Percentiles rank a stretch among this genome's conserved stretches.
Conservation (phyloP, 371 early-diverging fungal genomes). For the Mortierella sp. region DNA sequence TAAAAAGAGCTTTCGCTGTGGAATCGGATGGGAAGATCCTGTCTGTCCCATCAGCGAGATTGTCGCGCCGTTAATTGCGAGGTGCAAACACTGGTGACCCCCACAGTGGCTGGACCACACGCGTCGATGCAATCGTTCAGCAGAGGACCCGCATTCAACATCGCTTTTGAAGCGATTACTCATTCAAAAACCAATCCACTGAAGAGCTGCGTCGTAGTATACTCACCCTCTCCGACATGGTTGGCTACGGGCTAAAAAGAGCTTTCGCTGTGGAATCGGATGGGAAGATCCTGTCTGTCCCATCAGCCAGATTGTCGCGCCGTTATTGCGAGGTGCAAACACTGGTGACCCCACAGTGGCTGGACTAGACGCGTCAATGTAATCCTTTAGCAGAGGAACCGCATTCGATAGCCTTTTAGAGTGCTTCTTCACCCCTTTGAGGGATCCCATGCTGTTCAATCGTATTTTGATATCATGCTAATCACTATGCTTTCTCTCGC, state of each 20-base stretch:
- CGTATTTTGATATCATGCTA: background rate
- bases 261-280: background rate
- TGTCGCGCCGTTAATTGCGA: too few relatives aligned
- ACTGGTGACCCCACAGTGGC: background rate
- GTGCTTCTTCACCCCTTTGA: background rate
- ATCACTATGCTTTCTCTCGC: background rate
- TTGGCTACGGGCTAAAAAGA: conserved; percentile 1
- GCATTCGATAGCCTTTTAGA: background rate
- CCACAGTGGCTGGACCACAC: too few relatives aligned
- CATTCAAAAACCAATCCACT: too few relatives aligned
- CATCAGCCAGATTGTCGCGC: background rate
- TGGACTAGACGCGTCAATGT: conserved; percentile 3
- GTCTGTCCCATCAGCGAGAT: background rate
- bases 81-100: too few relatives aligned
- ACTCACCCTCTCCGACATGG: background rate
- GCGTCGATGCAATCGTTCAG: too few relatives aligned
- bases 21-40: background rate
- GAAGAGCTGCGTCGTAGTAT: background rate
- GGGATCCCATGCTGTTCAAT: background rate
- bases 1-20: background rate
- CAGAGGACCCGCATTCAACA: too few relatives aligned
- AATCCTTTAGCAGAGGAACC: conserved; percentile 8
- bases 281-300: background rate
- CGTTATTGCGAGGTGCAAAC: background rate
- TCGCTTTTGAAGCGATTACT: too few relatives aligned